phyloP scores from a whole-genome alignment of 805 yeast genomes.

The Candida ponderosae region DNA sequence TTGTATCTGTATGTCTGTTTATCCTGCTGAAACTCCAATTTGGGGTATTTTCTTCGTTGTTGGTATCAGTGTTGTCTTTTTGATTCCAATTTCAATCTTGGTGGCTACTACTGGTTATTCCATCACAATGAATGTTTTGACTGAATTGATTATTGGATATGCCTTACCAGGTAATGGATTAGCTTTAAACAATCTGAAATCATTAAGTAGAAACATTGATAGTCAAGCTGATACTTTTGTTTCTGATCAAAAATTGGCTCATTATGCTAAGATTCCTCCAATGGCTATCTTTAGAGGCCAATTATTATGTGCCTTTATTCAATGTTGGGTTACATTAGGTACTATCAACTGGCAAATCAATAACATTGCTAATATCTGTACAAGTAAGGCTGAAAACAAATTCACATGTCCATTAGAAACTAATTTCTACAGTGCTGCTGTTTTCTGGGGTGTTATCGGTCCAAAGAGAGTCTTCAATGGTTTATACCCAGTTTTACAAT shows the following conservation, averaged over 20 bases:
- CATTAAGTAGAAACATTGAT: slow-evolving; percentile 51
- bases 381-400: slow-evolving; percentile 25
- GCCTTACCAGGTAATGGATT: slow-evolving; percentile 48
- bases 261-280: slow-evolving; percentile 53
- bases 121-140: slow-evolving; percentile 43
- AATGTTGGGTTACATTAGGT: slow-evolving; percentile 22
- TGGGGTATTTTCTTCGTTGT: slow-evolving; percentile 52
- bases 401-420: slow-evolving; percentile 31
- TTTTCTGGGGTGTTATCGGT: slow-evolving; percentile 45
- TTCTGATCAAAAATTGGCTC: slow-evolving; percentile 42
- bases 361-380: slow-evolving; percentile 27
- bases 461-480: slow-evolving; percentile 52
- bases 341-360: slow-evolving; percentile 28
- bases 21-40: slow-evolving; percentile 46
- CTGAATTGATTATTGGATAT: slow-evolving; percentile 49
- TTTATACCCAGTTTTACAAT: slow-evolving; percentile 54
- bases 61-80: slow-evolving; percentile 40
- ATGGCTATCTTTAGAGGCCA: slow-evolving; percentile 46
- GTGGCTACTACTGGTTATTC: slow-evolving; percentile 39
- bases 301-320: slow-evolving; percentile 24
- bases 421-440: slow-evolving; percentile 44
- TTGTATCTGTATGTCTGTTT: slow-evolving; percentile 34
- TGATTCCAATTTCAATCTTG: slow-evolving; percentile 44
- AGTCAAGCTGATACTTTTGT: slow-evolving; percentile 58
- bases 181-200: slow-evolving; percentile 44